Percentiles rank a stretch among this genome's conserved stretches.
These are phyloP conservation scores for Aureobasidium sp. DNA, from an alignment of 2,329 filamentous ascomycete species.

Conservation along the genomic window DNA sequence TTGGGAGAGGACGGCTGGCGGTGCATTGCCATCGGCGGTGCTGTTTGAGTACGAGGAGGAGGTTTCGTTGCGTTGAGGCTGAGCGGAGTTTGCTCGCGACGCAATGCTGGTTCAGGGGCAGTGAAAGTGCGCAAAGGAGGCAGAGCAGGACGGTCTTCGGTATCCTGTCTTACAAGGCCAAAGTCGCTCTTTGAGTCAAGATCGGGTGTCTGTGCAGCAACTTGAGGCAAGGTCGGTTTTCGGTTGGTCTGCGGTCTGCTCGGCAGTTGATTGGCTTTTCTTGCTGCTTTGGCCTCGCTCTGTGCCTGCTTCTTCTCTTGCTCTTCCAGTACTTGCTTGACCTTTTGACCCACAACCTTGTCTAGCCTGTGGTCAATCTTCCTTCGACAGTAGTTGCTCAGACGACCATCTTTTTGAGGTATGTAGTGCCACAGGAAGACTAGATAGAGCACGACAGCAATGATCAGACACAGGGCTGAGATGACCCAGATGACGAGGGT, in stretches of 20 bases:
- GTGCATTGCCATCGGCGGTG: background rate
- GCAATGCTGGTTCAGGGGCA: background rate
- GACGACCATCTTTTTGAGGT: constrained; percentile 66
- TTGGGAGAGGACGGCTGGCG: background rate
- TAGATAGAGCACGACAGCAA: constrained; percentile 70
- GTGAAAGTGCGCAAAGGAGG: background rate
- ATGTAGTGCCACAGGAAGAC: constrained; percentile 92
- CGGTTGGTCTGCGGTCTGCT: constrained; percentile 35
- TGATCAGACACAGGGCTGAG: constrained; percentile 61
- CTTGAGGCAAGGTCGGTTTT: constrained; percentile 58
- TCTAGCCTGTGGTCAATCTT: constrained; percentile 84
- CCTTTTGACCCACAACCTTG: constrained; percentile 75
- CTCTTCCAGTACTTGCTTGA: constrained; percentile 79
- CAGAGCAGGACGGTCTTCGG: constrained; percentile 28
- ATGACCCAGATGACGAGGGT: constrained; percentile 85
- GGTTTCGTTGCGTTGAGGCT: constrained; percentile 29
- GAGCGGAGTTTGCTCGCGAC: background rate
- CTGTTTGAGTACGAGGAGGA: background rate
- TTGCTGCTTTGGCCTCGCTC: constrained; percentile 47
- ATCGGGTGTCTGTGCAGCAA: constrained; percentile 45
- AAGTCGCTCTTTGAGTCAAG: constrained; percentile 37
- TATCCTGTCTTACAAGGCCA: constrained; percentile 25
- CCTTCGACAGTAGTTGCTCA: constrained; percentile 78
- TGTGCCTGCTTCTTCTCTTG: constrained; percentile 49
- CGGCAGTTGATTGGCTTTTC: constrained; percentile 42